Base-by-base conservation (phyloP, 2,329 filamentous ascomycete genomes). In the Fusarium praegraminearum region DNA sequence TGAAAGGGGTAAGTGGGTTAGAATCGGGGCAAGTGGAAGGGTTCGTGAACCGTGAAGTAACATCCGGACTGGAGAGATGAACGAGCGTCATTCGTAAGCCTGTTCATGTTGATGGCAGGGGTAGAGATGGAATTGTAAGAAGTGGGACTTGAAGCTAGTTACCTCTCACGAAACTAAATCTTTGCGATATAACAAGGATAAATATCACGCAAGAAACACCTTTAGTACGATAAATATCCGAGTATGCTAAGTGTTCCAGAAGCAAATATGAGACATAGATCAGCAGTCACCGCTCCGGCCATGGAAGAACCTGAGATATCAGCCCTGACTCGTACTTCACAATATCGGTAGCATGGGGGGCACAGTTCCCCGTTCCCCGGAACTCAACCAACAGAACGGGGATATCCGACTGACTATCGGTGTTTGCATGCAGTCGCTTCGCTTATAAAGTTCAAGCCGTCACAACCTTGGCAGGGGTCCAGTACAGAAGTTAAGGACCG, bases 251-350 rank as follows among this genome's bases (percentile, higher is more conserved):
- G 28, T 11, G 5, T 30, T 30, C 11, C 1, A 40, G 10, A 7
- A 2, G 12, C n/a, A 20, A 5, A 40, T 1, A 7, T 7, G 7
- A 7, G 20, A 20, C 3, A 12, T 36, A 40, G 4, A 4, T 22
- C 2, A 8, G 1, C 5, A 40, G n/a, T 22, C 7, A 13, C 9
- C 20, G n/a, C 0, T 40, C 13, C 3, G 2, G 1, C 0, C 7
- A 40, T 40, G 6, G 7, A 15, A 20, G 5, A 0, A 4, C 3
- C 8, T 35, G 16, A 15, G 1, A 20, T 40, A 20, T 20, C 7
- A 40, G 11, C 11, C 36, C 36, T 22, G n/a, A 4, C 36, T 40
- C n/a, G n/a, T 40, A n/a, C 13, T 38, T 18, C n/a, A 7, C 18
- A 20, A 38, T 20, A 10, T 38, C 7, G 36, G 36, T 12, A 22